Conservation (phyloP, 2,329 filamentous ascomycete species). For the Fusarium sp. region DNA sequence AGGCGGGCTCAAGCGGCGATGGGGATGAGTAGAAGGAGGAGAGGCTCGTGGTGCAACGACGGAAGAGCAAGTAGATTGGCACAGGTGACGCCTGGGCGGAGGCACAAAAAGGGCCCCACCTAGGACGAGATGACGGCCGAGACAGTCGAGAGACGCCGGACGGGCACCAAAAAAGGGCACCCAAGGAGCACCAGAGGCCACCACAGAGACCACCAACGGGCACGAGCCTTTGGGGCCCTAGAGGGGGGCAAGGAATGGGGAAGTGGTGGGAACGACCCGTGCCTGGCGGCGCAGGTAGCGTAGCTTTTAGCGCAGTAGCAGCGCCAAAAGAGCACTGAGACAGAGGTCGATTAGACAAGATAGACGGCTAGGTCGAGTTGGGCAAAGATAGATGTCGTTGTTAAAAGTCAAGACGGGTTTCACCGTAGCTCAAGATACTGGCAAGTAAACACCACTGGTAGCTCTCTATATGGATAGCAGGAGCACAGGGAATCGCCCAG, state of each 20-base stretch:
- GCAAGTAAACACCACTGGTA: constrained; percentile 14
- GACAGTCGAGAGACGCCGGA: constrained; percentile 47
- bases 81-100: constrained; percentile 52
- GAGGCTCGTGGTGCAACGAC: constrained; percentile 52
- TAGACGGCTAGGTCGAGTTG: constrained; percentile 20
- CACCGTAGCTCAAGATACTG: constrained; percentile 13
- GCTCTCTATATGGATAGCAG: constrained; percentile 20
- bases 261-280: constrained; percentile 51
- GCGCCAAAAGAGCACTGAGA: constrained; percentile 44
- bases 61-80: constrained; percentile 52
- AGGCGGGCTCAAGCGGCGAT: constrained; percentile 45
- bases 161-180: constrained; percentile 41
- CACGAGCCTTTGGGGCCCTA: constrained; percentile 49
- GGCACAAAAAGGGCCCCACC: constrained; percentile 52
- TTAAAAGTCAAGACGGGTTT: constrained; percentile 26
- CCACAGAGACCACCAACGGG: constrained; percentile 47
- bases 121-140: constrained; percentile 53
- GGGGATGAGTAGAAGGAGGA: constrained; percentile 47
- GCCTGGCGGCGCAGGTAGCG: constrained; percentile 51
- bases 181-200: constrained; percentile 39
- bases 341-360: constrained; percentile 28
- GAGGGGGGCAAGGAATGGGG: constrained; percentile 43
- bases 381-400: constrained; percentile 17
- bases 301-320: constrained; percentile 48
- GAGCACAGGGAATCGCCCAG: constrained; percentile 14